Conservation (phyloP, 1,284 basidiomycete genomes). For the Pseudozyma thailandica region DNA sequence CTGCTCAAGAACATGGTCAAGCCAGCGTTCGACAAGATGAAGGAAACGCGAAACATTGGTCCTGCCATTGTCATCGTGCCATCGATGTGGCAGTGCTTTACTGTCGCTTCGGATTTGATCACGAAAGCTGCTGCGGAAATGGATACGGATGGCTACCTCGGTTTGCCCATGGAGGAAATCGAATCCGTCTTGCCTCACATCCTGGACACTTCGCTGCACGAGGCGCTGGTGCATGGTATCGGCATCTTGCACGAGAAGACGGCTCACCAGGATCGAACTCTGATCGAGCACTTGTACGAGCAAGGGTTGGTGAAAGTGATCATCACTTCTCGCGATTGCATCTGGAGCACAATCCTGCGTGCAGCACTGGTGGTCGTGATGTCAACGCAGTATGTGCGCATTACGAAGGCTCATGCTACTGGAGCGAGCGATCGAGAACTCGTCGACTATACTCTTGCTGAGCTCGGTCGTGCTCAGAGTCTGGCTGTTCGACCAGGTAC, state of each 20-base stretch:
- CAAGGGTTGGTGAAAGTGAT: constrained; percentile 84
- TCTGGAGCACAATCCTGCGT: constrained; percentile 85
- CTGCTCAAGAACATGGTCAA: constrained; percentile 93
- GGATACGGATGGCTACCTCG: constrained; percentile 76
- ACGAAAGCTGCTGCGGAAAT: constrained; percentile 85
- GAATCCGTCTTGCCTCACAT: constrained; percentile 75
- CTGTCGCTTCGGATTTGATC: constrained; percentile 83
- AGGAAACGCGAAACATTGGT: constrained; percentile 71
- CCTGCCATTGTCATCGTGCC: constrained; percentile 87
- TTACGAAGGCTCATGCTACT: constrained; percentile 49
- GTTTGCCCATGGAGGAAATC: constrained; percentile 73
- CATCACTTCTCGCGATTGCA: constrained; percentile 82
- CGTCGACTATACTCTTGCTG: constrained; percentile 81
- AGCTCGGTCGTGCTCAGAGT: constrained; percentile 91
- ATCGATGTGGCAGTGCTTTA: constrained; percentile 81
- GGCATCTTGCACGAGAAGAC: constrained; percentile 86
- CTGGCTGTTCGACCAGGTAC: constrained; percentile 77
- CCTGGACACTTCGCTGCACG: constrained; percentile 76
- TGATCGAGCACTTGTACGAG: constrained; percentile 84
- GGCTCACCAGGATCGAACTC: constrained; percentile 76
- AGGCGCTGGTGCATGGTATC: constrained; percentile 87
- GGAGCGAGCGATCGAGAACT: constrained; percentile 74
- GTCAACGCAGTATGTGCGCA: constrained; percentile 86
- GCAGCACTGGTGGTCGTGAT: constrained; percentile 86
- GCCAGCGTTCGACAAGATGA: constrained; percentile 76